Base-by-base conservation (phyloP, 2,329 filamentous ascomycete genomes). In the Botrytis fabae region DNA sequence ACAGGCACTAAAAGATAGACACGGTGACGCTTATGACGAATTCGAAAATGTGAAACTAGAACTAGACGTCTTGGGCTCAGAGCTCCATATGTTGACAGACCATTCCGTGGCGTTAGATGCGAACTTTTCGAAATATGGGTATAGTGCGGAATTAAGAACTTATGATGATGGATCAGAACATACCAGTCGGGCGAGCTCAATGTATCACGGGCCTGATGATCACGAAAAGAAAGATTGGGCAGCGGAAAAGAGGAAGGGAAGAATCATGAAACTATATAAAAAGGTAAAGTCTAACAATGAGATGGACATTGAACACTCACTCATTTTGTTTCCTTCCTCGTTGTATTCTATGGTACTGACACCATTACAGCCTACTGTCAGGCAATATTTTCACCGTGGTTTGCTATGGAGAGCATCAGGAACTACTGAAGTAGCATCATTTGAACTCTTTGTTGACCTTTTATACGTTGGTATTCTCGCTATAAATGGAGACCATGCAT, bases 311-410 rank as follows among this genome's bases (percentile, higher is more conserved):
- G 35, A 32, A 16, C 4, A 25, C 5, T 22, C 6, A 22, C 18
- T 44, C 40, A 6, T 35, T 2, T 10, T 14, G n/a, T n/a, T 10
- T 14, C 9, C 18, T 22, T 42, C 0, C 12, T 18, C 2, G 2
- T 25, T 32, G 18, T 2, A 40, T 54, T 5, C 6, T 8, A 32
- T 22, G 12, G 7, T 16, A 54, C 59, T 65, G 12, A 65, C 35
- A 65, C 18, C 6, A 16, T 18, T 7, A 10, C 22, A 80, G 78
- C 89, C 90, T 0, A 85, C 88, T 10, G 84, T 91, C 5, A 84
- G 89, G 73, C 90, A 91, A 81, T 91, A 91, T 81, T 91, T 91
- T 77, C 89, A 91, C 78, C 88, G 88, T 73, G 89, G 89, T 0
- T 83, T 91, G 20, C 80, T 92, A 12, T 91, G 89, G 89, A 84